Percentiles rank a stretch among this genome's conserved stretches.
These are phyloP conservation scores for Trichoderma pleuroti DNA, from an alignment of 2,329 filamentous ascomycete species.

Conservation along the genomic window DNA sequence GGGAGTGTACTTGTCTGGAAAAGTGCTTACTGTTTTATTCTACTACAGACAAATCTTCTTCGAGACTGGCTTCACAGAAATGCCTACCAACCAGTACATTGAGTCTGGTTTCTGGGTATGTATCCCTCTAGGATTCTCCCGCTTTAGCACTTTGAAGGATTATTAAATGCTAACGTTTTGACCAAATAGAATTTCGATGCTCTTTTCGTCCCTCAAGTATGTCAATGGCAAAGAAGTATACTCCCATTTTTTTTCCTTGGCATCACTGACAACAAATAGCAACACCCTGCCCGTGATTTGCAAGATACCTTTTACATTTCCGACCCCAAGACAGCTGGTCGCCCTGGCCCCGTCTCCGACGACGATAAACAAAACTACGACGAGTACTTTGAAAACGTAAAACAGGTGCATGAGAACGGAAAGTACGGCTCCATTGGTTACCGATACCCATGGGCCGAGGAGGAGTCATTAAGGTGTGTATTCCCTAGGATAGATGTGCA, in stretches of 20 bases:
- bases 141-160: background rate
- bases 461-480: slow-evolving; percentile 67
- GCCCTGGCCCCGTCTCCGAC: slow-evolving; percentile 53
- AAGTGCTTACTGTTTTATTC: background rate
- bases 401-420: slow-evolving; percentile 81
- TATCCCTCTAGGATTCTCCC: background rate
- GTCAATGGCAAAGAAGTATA: background rate
- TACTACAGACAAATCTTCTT: slow-evolving; percentile 77
- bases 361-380: slow-evolving; percentile 67
- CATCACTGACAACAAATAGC: slow-evolving; percentile 36
- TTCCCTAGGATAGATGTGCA: background rate
- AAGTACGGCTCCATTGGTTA: slow-evolving; percentile 96
- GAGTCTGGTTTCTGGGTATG: slow-evolving; percentile 87
- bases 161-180: background rate
- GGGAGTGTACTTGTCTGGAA: background rate
- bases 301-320: slow-evolving; percentile 99
- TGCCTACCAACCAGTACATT: slow-evolving; percentile 90
- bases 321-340: slow-evolving; percentile 74
- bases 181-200: slow-evolving; percentile 73
- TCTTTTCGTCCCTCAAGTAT: slow-evolving; percentile 79
- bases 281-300: slow-evolving; percentile 93
- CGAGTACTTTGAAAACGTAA: slow-evolving; percentile 83
- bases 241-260: rapidly evolving
- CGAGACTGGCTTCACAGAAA: slow-evolving; percentile 97
- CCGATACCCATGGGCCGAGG: slow-evolving; percentile 86